phyloP scores from a whole-genome alignment of 1,284 basidiomycete genomes.

The Ustilago loliicola region DNA sequence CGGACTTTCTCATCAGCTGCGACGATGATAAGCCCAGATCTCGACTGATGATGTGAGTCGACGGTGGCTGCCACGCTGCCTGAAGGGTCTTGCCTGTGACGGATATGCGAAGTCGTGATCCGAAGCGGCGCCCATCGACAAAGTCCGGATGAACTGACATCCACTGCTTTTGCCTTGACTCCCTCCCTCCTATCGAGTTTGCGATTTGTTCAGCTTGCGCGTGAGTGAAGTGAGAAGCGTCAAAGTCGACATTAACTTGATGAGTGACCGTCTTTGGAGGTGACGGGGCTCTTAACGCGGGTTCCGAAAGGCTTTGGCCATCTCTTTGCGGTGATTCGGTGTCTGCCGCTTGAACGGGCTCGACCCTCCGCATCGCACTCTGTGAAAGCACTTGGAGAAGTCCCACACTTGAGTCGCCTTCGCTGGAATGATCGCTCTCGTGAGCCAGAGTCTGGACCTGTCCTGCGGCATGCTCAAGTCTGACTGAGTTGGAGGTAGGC shows the following conservation, averaged over 20 bases:
- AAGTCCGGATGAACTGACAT: conserved; percentile 16
- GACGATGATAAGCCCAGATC: conserved; percentile 16
- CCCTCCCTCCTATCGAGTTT: background rate
- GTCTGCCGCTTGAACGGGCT: background rate
- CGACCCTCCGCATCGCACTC: conserved; percentile 28
- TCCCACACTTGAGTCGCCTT: conserved; percentile 20
- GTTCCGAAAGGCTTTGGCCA: background rate
- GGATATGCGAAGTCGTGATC: too few species aligned
- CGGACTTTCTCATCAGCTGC: conserved; percentile 7
- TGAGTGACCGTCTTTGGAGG: background rate
- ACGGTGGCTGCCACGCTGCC: conserved; percentile 10
- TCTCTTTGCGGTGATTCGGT: background rate
- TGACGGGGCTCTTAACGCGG: background rate
- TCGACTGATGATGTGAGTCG: conserved; percentile 1
- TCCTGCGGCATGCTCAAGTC: background rate
- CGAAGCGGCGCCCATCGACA: too few species aligned
- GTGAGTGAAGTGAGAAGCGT: conserved; percentile 5
- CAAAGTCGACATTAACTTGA: conserved; percentile 23
- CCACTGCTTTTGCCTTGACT: conserved; percentile 5
- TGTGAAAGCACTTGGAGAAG: conserved; percentile 44
- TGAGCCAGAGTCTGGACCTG: background rate
- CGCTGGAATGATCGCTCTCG: conserved; percentile 2
- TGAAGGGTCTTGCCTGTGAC: background rate
- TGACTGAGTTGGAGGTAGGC: background rate
- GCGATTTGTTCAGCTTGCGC: conserved; percentile 18